Evolutionary conservation across 2,329 filamentous ascomycete species (phyloP).

Genomic region (Claviceps citrina): DNA sequence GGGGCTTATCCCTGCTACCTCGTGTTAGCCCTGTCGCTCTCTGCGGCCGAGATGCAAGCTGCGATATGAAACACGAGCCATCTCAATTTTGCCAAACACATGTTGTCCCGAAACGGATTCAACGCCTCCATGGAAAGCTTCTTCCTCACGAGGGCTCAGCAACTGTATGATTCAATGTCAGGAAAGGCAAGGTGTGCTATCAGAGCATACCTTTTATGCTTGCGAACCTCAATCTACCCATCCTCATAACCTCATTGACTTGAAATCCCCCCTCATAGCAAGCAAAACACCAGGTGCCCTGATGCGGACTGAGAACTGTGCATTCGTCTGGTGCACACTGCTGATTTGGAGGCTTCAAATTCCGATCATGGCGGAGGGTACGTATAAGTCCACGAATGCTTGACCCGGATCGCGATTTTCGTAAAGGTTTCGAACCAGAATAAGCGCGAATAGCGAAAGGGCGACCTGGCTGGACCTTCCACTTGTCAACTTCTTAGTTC

Average conservation of each 20-base stretch:
- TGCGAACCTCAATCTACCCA: neutral
- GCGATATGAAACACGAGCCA: conserved; percentile 1
- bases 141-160: neutral
- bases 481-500: neutral
- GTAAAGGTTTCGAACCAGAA: neutral
- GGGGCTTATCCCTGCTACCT: conserved; percentile 5
- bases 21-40: conserved; percentile 6
- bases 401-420: neutral
- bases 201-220: neutral
- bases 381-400: neutral
- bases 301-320: neutral
- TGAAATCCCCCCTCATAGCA: neutral
- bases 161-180: too few species aligned
- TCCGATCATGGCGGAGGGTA: neutral
- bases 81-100: neutral
- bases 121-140: neutral
- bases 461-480: neutral
- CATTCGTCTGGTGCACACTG: neutral
- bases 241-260: neutral
- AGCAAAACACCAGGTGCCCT: neutral
- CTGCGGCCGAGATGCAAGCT: conserved; percentile 6
- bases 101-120: neutral
- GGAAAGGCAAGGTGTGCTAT: too few species aligned
- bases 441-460: too few species aligned
- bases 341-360: neutral